Base-by-base conservation (phyloP, 73 alveolate species). In the Paramecium caudatum region DNA sequence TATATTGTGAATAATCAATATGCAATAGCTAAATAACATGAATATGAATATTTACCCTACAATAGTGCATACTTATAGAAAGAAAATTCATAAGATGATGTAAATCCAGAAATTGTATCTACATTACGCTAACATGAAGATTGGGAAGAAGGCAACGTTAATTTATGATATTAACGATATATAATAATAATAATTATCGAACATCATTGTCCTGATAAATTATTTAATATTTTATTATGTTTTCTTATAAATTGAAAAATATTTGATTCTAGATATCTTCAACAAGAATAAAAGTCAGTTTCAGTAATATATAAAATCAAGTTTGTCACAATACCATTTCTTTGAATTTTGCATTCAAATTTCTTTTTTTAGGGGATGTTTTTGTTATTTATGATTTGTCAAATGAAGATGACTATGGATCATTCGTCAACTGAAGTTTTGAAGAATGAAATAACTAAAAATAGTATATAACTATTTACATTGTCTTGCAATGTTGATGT, bases 51-150 rank as follows among this genome's bases (percentile, higher is more conserved):
- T 46, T 46, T 86, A 41, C 93, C 87, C 3, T 86, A 86, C 48
- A 86, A 63, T 78, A 55, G 90, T 86, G 93, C 93, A 17, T 86
- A 86, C 46, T 43, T 86, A 43, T n/a, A 86, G 37, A 86, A 86
- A 78, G 85, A 49, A 25, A 86, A 86, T 21, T 49, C 82, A 36
- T 55, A 69, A 62, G 93, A 86, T 27, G 93, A 86, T 43, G 49
- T 70, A 1, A 46, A 86, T 86, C 93, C 93, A 74, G 88, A 74
- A 15, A 41, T 41, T 4, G 69, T 74, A 15, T 63, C 62, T 41
- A 39, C 69, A 41, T 43, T 37, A 8, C 17, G 43, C 36, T 12
- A 23, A 74, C 21, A 5, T 21, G 88, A 74, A 74, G 46, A 74
- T 21, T 37, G 62, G 88, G 80, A 55, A 55, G 80, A 55, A 23